Percentiles rank a stretch among this genome's conserved stretches.
phyloP scores from a whole-genome alignment of 2,329 filamentous ascomycete genomes.

The Cercospora nicotianae region DNA sequence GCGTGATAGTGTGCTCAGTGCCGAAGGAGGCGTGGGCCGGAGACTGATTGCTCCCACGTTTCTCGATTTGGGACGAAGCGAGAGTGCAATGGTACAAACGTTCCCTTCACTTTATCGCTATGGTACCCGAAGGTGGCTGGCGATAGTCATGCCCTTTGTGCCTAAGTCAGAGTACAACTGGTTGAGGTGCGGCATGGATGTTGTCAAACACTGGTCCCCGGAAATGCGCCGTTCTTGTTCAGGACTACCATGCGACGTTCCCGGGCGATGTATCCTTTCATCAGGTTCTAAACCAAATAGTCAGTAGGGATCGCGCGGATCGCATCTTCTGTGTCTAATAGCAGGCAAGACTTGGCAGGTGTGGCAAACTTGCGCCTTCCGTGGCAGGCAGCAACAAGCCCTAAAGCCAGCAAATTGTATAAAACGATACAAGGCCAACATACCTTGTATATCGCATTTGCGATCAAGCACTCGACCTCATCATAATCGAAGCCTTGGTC shows the following conservation, averaged over 20 bases:
- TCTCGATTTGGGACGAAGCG: background rate
- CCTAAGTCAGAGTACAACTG: background rate
- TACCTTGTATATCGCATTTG: conserved; percentile 99
- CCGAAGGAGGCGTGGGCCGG: conserved; percentile 2
- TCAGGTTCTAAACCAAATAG: conserved; percentile 68
- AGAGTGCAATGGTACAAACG: background rate
- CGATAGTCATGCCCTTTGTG: background rate
- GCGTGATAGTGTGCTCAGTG: background rate
- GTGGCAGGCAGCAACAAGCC: conserved; percentile 11
- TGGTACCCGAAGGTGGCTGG: background rate
- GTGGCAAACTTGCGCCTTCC: conserved; percentile 13
- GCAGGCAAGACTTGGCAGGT: background rate
- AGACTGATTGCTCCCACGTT: background rate
- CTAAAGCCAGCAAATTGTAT: background rate
- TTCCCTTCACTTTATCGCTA: background rate
- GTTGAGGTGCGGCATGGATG: background rate
- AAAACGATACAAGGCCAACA: conserved; percentile 30
- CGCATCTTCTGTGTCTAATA: background rate
- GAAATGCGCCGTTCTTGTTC: conserved; percentile 88
- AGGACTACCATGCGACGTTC: conserved; percentile 87
- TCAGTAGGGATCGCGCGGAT: background rate
- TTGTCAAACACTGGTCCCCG: conserved; percentile 71
- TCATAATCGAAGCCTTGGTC: conserved; percentile 72
- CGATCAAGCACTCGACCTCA: conserved; percentile 91
- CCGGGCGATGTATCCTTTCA: conserved; percentile 97